These are phyloP conservation scores for Tephrocybe rancida DNA, from an alignment of 768 basidiomycete species.

Conservation along the genomic window DNA sequence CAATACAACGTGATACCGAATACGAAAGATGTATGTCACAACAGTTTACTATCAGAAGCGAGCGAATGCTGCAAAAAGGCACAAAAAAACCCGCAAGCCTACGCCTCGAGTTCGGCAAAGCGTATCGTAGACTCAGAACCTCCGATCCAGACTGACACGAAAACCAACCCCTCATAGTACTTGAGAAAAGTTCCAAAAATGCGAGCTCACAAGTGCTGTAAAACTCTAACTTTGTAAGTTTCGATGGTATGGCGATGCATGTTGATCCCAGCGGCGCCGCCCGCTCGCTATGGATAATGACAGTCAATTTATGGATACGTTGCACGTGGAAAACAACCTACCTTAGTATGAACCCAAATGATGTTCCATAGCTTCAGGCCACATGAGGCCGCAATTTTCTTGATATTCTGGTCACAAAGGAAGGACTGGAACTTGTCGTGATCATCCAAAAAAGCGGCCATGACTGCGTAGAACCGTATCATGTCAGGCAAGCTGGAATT, in stretches of 20 bases:
- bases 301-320: not conserved
- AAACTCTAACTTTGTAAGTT: constrained; percentile 29
- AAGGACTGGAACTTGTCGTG: constrained; percentile 26
- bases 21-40: no score
- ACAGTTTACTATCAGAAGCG: no score
- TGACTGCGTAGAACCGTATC: not conserved
- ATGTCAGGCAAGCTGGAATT: not conserved
- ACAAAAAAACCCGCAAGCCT: not conserved
- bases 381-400: constrained; percentile 16
- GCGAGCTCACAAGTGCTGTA: constrained; percentile 29
- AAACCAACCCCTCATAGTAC: not conserved
- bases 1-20: no score
- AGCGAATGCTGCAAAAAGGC: no score
- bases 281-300: constrained; percentile 24
- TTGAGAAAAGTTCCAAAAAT: not conserved
- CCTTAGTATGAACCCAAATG: constrained; percentile 30
- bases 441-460: constrained; percentile 26
- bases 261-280: constrained; percentile 25
- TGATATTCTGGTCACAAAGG: constrained; percentile 20
- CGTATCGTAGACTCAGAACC: constrained; percentile 23
- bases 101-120: constrained; percentile 25
- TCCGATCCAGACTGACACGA: constrained; percentile 21
- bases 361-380: constrained; percentile 23
- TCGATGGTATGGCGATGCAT: constrained; percentile 21
- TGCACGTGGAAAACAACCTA: not conserved